Base-by-base conservation (phyloP, 768 basidiomycete species). In the Xanthoconium stramineum region DNA sequence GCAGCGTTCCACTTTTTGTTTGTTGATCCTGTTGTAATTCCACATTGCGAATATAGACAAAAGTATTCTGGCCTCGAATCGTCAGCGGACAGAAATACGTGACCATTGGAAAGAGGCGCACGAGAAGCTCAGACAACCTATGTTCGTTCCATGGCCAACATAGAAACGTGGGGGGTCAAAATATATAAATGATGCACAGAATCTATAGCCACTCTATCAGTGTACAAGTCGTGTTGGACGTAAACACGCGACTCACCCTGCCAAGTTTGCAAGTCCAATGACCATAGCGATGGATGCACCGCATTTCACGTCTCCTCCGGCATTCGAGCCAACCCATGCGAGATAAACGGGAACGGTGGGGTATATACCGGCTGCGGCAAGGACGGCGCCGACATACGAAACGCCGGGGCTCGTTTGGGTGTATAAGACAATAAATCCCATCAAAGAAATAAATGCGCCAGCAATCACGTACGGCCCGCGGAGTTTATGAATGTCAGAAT, bases 271-370 rank as follows among this genome's bases (percentile, higher is more conserved):
- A 12, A 80, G 33, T 28, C 79, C 80, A 47, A 80, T 78, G 19
- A 83, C 74, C 72, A 80, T 75, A 5, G 79, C 84, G 40, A 84
- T 57, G 13, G 75, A 73, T 11, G 80, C 74, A 19, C 76, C 83
- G 53, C 77, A 74, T 59, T 80, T 79, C 50, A 79, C 56, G 59
- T 82, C 81, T 24, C 84, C 82, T 28, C 83, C 83, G 0, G 79
- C 77, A 53, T 82, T 81, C 5, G 78, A 78, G 2, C 77, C 73
- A 3, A 72, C 78, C 84, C 84, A 86, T 35, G 82, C 81, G 4
- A 85, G 65, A 32, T 66, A 60, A 28, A 83, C 69, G 33, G 67
- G 69, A 47, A 83, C 72, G 4, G 75, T 77, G 0, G 84, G 80
- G 59, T 69, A 84, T 8, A 82, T 76, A 19, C 83, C 84, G 14